A percentile compares a stretch with the other conserved stretches of the same genome.
These are phyloP conservation scores for Casaregolazyma lundiana DNA, from an alignment of 1,139 yeast species.

Conservation along the genomic window DNA sequence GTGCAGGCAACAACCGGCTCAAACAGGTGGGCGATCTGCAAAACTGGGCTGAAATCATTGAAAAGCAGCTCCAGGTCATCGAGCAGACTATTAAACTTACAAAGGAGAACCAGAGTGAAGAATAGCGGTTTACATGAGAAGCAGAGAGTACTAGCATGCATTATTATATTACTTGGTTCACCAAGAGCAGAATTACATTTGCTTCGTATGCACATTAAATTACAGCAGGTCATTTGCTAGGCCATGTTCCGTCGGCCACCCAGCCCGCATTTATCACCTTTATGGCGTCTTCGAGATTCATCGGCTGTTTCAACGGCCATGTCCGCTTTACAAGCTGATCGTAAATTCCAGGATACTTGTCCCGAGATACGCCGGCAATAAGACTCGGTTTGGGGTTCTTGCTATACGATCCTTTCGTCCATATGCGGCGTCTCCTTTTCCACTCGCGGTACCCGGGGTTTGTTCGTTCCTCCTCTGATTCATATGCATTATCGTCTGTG, in stretches of 20 bases:
- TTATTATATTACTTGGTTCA: too few relatives aligned
- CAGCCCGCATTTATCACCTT: constrained; percentile 59
- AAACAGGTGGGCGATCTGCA: constrained; percentile 40
- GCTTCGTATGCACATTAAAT: not conserved
- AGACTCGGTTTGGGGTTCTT: constrained; percentile 16
- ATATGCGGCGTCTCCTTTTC: constrained; percentile 27
- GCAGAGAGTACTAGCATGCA: too few relatives aligned
- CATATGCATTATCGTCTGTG: constrained; percentile 13
- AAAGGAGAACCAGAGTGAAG: constrained; percentile 1
- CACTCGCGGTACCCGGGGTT: constrained; percentile 31
- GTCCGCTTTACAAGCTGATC: constrained; percentile 48
- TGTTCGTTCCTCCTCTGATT: constrained; percentile 27
- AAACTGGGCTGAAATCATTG: constrained; percentile 44
- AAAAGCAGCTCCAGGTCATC: constrained; percentile 46
- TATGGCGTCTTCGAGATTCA: constrained; percentile 51
- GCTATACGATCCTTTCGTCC: constrained; percentile 24
- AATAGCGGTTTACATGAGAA: too few relatives aligned
- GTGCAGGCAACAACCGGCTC: constrained; percentile 20
- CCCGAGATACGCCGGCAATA: constrained; percentile 27
- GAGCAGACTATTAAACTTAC: constrained; percentile 33
- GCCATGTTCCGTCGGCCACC: constrained; percentile 44
- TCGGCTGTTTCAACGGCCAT: constrained; percentile 45
- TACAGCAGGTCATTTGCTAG: constrained; percentile 11
- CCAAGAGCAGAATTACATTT: too few relatives aligned
- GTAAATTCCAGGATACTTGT: constrained; percentile 40